Evolutionary conservation across 257 asterid species (phyloP), one percentile per base, ranked within the genome.

Genomic region (Nyctanthes arbortristis): DNA sequence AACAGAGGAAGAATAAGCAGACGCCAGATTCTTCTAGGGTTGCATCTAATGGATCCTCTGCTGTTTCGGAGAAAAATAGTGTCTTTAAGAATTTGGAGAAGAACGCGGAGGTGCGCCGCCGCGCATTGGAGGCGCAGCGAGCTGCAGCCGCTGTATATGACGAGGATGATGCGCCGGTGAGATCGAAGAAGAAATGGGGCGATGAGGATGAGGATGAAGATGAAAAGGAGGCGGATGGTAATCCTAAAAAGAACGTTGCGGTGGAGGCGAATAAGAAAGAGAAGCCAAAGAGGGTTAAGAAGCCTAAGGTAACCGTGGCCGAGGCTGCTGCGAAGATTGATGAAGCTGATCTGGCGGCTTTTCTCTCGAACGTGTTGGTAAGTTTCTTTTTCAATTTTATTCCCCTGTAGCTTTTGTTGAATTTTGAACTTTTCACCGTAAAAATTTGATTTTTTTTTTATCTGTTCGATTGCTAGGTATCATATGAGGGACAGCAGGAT

Each of bases 241-340:
- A 55, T 61, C 80, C 73, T 14, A 75, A 69, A 28, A 81, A 73
- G 81, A 81, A 73, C 65, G 85, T 81, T 64, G 82, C 31, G 7
- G 71, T 52, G 61, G 89, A 68, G 68, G 86, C 36, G 70, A 75
- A 67, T 70, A 84, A 86, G 85, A 85, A 80, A 84, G 93, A 89
- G 78, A 88, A 89, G 85, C 74, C 57, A 4, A 88, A 88, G 84
- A 87, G 88, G 74, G 84, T 49, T 25, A 87, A 89, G 87, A 90
- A 84, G 79, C 87, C 87, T 1, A 92, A 88, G 79, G 78, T 90
- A 43, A 82, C 90, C 11, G 86, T 90, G 54, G 80, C 90, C 28
- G 95, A 90, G 82, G 97, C 98, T 3, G 95, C 98, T 2, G 82
- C 78, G 5, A 84, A 82, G 89, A 88, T 92, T 61, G 92, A 90